Conservation (phyloP, 2,329 filamentous ascomycete genomes). For the Tolypocladium album region DNA sequence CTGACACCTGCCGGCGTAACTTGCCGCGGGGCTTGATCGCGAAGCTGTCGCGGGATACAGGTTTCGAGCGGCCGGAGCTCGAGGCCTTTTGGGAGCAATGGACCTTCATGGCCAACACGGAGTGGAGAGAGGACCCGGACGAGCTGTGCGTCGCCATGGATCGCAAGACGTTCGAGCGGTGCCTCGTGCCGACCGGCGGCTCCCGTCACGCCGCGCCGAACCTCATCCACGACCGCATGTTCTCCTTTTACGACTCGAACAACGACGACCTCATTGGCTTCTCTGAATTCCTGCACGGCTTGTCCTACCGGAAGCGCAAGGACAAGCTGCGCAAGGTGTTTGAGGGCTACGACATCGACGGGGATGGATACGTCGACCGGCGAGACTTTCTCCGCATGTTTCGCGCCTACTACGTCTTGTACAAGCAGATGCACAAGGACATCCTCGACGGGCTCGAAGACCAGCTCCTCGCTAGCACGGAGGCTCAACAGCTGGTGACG, state of each 20-base stretch:
- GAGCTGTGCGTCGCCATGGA: conserved; percentile 77
- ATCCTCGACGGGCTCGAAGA: conserved; percentile 70
- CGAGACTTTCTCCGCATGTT: conserved; percentile 88
- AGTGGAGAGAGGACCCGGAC: conserved; percentile 74
- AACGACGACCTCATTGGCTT: conserved; percentile 84
- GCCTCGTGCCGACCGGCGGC: conserved; percentile 78
- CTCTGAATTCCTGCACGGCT: conserved; percentile 76
- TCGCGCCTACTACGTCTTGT: conserved; percentile 81
- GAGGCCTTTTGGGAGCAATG: conserved; percentile 97
- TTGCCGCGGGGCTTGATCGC: conserved; percentile 59
- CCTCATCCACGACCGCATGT: conserved; percentile 91
- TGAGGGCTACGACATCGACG: conserved; percentile 82
- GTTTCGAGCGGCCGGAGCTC: conserved; percentile 75
- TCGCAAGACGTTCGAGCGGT: conserved; percentile 83
- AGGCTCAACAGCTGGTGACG: conserved; percentile 65
- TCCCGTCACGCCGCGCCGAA: conserved; percentile 70
- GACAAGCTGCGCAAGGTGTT: conserved; percentile 68
- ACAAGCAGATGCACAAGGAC: conserved; percentile 80
- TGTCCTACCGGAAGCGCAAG: conserved; percentile 59
- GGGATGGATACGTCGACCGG: conserved; percentile 74
- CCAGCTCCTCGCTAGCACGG: conserved; percentile 63
- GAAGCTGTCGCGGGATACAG: conserved; percentile 59
- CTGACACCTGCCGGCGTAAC: conserved; percentile 55
- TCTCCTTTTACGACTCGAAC: conserved; percentile 91
- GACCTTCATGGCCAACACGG: conserved; percentile 80